Percentiles rank a stretch among this genome's conserved stretches.
Evolutionary conservation across 176 grass and related monocot genomes (phyloP).

Genomic region (Musa itinerans): DNA sequence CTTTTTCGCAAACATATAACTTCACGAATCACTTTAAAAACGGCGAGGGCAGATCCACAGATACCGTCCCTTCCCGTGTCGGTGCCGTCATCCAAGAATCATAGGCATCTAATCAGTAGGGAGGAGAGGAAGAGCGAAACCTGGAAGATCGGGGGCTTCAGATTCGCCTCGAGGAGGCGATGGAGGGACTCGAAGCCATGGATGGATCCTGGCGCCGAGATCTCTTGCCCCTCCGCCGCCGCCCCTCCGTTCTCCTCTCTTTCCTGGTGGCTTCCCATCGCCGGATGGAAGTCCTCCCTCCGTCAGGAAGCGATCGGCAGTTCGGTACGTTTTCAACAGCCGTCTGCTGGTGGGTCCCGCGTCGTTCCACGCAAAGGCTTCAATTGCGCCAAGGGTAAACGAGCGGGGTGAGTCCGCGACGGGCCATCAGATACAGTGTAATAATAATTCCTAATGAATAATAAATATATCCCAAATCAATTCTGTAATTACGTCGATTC

Average conservation of each 20-base stretch:
- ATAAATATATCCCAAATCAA: no score
- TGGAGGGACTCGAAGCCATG: slow-evolving; percentile 75
- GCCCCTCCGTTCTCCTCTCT: neutral
- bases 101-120: neutral
- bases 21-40: neutral
- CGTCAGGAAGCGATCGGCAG: no score
- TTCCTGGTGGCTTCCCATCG: neutral
- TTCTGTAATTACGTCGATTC: no score
- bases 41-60: neutral
- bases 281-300: no score
- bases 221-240: neutral
- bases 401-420: no score
- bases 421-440: no score
- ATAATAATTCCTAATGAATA: no score
- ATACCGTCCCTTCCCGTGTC: neutral
- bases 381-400: no score
- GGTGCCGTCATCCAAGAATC: slow-evolving; percentile 1
- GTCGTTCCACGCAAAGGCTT: no score
- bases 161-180: slow-evolving; percentile 67
- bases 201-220: slow-evolving; percentile 34
- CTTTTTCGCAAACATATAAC: neutral
- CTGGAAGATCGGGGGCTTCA: slow-evolving; percentile 72
- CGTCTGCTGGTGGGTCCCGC: no score
- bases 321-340: no score
- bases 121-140: slow-evolving; percentile 9